Base-by-base conservation (phyloP, 306 rosid species). In the Quercus engelmannii region DNA sequence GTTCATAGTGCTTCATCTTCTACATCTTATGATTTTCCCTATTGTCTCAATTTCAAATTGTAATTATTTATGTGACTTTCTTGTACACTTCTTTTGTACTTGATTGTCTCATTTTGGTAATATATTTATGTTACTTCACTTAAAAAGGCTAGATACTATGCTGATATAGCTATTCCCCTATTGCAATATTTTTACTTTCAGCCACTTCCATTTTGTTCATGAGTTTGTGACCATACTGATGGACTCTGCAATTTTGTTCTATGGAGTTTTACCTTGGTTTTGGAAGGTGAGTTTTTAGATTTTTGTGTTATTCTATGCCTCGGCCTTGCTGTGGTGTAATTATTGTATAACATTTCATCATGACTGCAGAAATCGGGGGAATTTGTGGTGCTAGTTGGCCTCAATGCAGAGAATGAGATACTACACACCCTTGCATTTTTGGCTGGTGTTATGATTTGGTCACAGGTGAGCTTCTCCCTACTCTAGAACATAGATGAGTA, bases 161-260 rank as follows among this genome's bases (percentile, higher is more conserved):
- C 38, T 35, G 5, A 49, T n/a, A 35, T 46, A 17, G 52, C 52
- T 19, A 31, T 58, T 73, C 10, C 35, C 28, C 75, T 77, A 49
- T 69, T 74, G 67, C 15, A 18, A 73, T 51, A 76, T 75, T 87
- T 23, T 78, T 61, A 23, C 74, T 84, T 82, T 72, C 97, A 95
- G 99, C 87, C 76, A 85, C 85, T 95, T 95, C 76, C 97, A 90
- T 88, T 95, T 95, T 83, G 73, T 92, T 88, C 99, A 95, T 5
- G 97, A 88, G 88, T 89, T 92, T 54, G 97, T 95, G 76, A 87
- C 98, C 57, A 95, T 95, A 72, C 74, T 92, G 87, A 90, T 91
- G 91, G 96, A 91, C 75, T 91, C 96, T 63, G 81, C 98, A 77
- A 90, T 95, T 80, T 86, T 95, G 85, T 89, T 86, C 79, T 90